Evolutionary conservation across 768 basidiomycete species (phyloP), one percentile per base, ranked within the genome.

Genomic region (Pleurotus cornucopiae): DNA sequence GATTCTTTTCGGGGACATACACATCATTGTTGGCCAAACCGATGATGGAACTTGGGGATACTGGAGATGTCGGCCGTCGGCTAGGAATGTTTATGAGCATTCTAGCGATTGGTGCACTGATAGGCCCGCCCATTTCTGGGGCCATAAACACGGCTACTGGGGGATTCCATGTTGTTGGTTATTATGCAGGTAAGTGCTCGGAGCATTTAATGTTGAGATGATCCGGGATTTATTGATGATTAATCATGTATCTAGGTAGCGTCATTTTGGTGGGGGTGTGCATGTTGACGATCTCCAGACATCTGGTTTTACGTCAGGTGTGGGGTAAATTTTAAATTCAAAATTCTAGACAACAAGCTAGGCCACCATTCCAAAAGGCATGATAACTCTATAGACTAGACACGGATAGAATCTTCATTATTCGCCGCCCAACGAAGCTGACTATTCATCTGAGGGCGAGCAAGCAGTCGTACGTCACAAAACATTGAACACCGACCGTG

Each of bases 71-170:
- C 4, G 85, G 85, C 38, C 73, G 80, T 21, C 75, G 84, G 23
- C 69, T 76, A 2, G 84, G 85, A 2, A 77, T 84, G 69, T 76
- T 77, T 47, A 67, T 84, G 64, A 77, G 76, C 18, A 71, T 82
- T 56, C 58, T 77, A 12, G 78, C 84, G 0, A 41, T 84, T 18
- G 84, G 84, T 6, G 79, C 82, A 0, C 67, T 86, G 5, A 72
- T 73, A 2, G 85, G 85, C 0, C 83, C 83, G 6, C 86, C 85
- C 0, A 82, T 86, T 61, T 83, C 83, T 3, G 84, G 86, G 1
- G 80, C 78, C 2, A 83, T 87, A 58, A 72, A 77, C 57, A 60
- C 63, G 0, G 67, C 73, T 0, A 77, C 82, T 5, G 72, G 72
- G 13, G 72, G 76, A 0, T 86, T 76, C 62, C 63, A 67, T 18